Evolutionary conservation across 2,329 filamentous ascomycete species (phyloP).

Genomic region (Coniochaeta hoffmannii): DNA sequence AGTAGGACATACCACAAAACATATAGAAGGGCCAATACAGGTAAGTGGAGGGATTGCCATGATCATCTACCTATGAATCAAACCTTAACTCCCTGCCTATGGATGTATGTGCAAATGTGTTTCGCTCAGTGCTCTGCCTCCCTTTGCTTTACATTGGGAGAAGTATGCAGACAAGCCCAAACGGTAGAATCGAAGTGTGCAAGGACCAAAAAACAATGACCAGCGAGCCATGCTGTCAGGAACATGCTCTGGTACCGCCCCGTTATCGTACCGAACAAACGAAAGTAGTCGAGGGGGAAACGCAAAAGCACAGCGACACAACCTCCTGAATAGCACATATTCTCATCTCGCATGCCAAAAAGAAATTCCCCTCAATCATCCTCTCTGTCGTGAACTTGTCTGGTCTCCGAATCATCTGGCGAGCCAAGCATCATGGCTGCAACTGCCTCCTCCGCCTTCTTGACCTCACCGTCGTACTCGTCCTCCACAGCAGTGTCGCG

Average conservation of each 20-base stretch:
- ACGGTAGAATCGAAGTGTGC: not conserved
- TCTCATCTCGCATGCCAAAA: not conserved
- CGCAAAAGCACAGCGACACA: not conserved
- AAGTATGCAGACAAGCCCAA: not conserved
- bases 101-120: slow-evolving; percentile 1
- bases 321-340: not conserved
- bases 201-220: not conserved
- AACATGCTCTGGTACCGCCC: not conserved
- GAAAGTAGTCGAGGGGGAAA: not conserved
- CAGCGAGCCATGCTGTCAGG: not conserved
- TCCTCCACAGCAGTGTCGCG: not conserved
- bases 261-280: not conserved
- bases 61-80: not conserved
- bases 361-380: not conserved
- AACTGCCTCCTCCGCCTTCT: not conserved
- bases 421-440: not conserved
- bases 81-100: slow-evolving; percentile 3
- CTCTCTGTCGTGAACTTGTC: not conserved
- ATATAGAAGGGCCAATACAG: not conserved
- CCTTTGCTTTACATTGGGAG: not conserved
- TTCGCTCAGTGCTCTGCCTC: not conserved
- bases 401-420: not conserved
- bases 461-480: not conserved
- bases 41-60: not conserved
- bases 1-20: too few relatives aligned